Evolutionary conservation across 2,329 filamentous ascomycete species (phyloP), one percentile per base, ranked within the genome.

Genomic region (Aureobasidium musti): DNA sequence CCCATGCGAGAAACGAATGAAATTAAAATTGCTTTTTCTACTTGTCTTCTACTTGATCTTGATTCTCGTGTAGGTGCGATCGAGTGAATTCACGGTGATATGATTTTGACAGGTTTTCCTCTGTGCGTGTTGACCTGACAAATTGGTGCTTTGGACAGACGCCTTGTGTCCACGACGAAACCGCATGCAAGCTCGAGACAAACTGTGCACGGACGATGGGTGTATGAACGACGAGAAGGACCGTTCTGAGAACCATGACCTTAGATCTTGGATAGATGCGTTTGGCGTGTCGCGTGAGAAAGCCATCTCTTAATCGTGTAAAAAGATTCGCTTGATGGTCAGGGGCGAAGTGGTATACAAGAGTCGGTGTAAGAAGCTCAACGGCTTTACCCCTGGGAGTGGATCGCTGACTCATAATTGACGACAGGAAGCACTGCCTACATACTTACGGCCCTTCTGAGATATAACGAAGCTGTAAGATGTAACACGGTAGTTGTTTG

Each of bases 311-410:
- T 23, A 19, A 17, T 17, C 33, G 30, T 7, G 52, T 54, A 7
- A 4, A 7, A 4, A 4, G 2, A 17, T 23, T 4, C 14, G 8
- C 17, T 33, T 59, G 37, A 37, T n/a, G n/a, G 54, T 59, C 37
- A 60, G 56, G 56, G 56, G 56, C 26, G 19, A 4, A 1, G 5
- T 47, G 28, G 26, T 17, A 23, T 47, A 2, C 8, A 35, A 11
- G 13, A 60, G 28, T 47, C 41, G 56, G 21, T 60, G 26, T 33
- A 6, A 7, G n/a, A 23, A 35, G 19, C 19, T 19, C 39, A 60
- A 60, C 56, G 56, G 56, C 26, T 60, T 60, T 33, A 60, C 37
- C 56, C 56, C 54, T 43, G 45, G 10, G 11, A 37, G 41, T 47
- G 41, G 41, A 60, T 33, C 33, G 39, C 39, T 35, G 28, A 60